Percentiles rank a stretch among this genome's conserved stretches.
Evolutionary conservation across 1,139 yeast genomes (phyloP).

Genomic region (Kodamaea plutei): DNA sequence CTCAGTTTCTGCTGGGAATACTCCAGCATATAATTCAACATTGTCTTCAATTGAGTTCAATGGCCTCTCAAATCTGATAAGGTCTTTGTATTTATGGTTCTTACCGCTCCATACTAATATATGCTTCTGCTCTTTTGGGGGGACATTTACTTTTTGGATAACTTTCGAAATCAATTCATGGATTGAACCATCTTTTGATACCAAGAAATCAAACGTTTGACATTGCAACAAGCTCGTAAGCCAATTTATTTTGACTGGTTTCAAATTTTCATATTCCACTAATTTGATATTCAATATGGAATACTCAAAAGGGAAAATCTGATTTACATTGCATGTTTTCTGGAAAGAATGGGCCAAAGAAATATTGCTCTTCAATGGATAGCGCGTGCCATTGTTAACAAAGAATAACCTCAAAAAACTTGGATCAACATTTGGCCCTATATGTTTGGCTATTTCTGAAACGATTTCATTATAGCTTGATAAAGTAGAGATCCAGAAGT

Average conservation of each 20-base stretch:
- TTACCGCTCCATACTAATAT: slow-evolving; percentile 58
- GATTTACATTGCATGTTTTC: slow-evolving; percentile 45
- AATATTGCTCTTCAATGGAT: slow-evolving; percentile 41
- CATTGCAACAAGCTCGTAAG: slow-evolving; percentile 58
- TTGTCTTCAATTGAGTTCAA: slow-evolving; percentile 33
- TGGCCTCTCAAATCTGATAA: slow-evolving; percentile 34
- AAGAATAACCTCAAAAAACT: slow-evolving; percentile 63
- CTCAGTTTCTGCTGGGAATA: slow-evolving; percentile 44
- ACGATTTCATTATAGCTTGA: slow-evolving; percentile 61
- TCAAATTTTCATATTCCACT: slow-evolving; percentile 73
- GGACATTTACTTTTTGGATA: slow-evolving; percentile 51
- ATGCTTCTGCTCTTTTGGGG: slow-evolving; percentile 44
- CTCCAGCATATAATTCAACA: slow-evolving; percentile 39
- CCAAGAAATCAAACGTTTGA: slow-evolving; percentile 65
- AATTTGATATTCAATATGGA: slow-evolving; percentile 74
- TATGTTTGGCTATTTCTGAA: slow-evolving; percentile 48
- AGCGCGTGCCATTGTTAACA: slow-evolving; percentile 51
- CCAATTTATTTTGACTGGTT: slow-evolving; percentile 61
- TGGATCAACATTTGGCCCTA: slow-evolving; percentile 51
- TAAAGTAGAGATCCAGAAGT: slow-evolving; percentile 66
- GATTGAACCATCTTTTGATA: slow-evolving; percentile 59
- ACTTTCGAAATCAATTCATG: slow-evolving; percentile 54
- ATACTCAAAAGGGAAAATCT: slow-evolving; percentile 54
- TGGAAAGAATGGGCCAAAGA: slow-evolving; percentile 46
- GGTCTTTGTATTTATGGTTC: slow-evolving; percentile 37